Percentiles rank a stretch among this genome's conserved stretches.
These are phyloP conservation scores for Cardiospermum halicacabum DNA, from an alignment of 345 rosid species.

Conservation along the genomic window DNA sequence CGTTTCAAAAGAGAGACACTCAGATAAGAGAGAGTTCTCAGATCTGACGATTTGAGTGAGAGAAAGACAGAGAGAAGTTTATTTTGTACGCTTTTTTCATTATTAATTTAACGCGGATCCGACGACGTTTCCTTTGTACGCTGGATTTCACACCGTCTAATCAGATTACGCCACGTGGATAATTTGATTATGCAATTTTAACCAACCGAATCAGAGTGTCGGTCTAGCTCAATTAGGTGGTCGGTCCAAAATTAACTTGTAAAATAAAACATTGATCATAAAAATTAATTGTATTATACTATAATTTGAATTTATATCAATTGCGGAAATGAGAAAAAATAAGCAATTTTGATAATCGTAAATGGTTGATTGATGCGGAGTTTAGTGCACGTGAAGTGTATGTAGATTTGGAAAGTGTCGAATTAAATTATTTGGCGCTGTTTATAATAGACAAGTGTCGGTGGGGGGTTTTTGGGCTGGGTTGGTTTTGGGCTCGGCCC, in stretches of 20 bases:
- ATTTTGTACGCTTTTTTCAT: neutral
- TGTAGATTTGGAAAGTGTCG: too few species aligned
- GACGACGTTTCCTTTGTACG: too few species aligned
- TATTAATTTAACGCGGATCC: neutral
- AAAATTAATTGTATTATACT: too few species aligned
- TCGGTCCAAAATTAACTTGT: neutral
- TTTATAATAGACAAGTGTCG: neutral
- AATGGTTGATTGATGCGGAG: neutral
- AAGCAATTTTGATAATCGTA: too few species aligned
- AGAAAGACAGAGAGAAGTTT: neutral
- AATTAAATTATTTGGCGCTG: too few species aligned
- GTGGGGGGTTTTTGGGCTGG: neutral
- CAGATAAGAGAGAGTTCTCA: neutral
- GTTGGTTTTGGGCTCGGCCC: too few species aligned
- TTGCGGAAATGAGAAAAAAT: too few species aligned
- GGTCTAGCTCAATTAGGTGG: neutral
- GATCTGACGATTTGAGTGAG: too few species aligned
- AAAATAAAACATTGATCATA: too few species aligned
- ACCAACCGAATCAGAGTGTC: neutral
- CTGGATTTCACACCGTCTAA: neutral
- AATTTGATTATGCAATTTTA: neutral
- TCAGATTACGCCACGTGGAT: conserved; percentile 9
- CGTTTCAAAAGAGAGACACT: neutral
- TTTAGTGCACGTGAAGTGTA: neutral
- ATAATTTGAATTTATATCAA: too few species aligned